Conservation (phyloP, 352 stramenopile genomes). For the Globisporangium radiosum region DNA sequence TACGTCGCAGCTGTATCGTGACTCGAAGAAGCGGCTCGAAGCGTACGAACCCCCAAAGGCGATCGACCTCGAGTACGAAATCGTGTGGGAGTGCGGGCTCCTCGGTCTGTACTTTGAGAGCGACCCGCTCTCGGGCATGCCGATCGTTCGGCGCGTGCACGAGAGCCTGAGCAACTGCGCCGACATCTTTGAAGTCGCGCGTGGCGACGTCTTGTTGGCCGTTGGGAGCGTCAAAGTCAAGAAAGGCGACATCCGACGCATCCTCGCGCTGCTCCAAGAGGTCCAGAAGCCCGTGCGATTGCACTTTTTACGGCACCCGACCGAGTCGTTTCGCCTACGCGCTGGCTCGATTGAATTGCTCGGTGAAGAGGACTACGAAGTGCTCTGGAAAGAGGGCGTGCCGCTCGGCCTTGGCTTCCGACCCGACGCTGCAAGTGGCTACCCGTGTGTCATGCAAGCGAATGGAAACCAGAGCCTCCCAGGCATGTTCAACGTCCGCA, state of each 20-base stretch:
- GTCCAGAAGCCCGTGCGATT: constrained; percentile 78
- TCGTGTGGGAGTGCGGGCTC: constrained; percentile 82
- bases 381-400: constrained; percentile 82
- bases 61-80: constrained; percentile 79
- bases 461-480: constrained; percentile 73
- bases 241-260: constrained; percentile 76
- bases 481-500: constrained; percentile 84
- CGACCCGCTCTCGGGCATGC: constrained; percentile 72
- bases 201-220: constrained; percentile 70
- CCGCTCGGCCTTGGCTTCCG: constrained; percentile 78
- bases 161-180: constrained; percentile 83
- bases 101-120: constrained; percentile 84
- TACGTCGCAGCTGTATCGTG: constrained; percentile 34
- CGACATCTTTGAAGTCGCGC: constrained; percentile 79
- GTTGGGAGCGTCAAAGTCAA: constrained; percentile 73
- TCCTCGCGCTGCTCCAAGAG: constrained; percentile 69
- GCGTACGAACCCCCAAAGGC: constrained; percentile 60
- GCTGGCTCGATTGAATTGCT: constrained; percentile 67
- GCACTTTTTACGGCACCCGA: constrained; percentile 67
- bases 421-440: constrained; percentile 65
- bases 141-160: constrained; percentile 81
- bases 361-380: constrained; percentile 83
- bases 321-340: constrained; percentile 59
- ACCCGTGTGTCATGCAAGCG: constrained; percentile 67
- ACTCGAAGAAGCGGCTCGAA: constrained; percentile 53